These are phyloP conservation scores for Xylaria palmicola DNA, from an alignment of 495 filamentous ascomycete species.

Conservation along the genomic window DNA sequence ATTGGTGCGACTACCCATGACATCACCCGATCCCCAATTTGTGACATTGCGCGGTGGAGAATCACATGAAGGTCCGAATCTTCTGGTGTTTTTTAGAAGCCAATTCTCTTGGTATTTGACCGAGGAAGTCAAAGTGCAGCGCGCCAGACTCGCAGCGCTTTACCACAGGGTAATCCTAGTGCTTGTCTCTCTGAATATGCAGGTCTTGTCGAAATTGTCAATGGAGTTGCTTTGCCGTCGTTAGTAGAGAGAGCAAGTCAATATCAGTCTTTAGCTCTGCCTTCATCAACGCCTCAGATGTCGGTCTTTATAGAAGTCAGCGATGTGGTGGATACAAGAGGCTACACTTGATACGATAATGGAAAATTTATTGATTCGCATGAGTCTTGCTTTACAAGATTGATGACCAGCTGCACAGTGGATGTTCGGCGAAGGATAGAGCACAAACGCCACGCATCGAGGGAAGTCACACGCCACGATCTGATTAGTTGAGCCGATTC, in stretches of 20 bases:
- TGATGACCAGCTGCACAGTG: not conserved
- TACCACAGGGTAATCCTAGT: too few relatives aligned
- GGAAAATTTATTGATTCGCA: not conserved
- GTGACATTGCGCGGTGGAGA: constrained; percentile 1
- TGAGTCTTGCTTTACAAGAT: not conserved
- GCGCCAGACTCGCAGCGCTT: too few relatives aligned
- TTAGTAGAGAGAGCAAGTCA: not conserved
- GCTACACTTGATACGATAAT: not conserved
- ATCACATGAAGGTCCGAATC: not conserved
- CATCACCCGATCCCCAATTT: constrained; percentile 1
- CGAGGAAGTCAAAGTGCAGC: too few relatives aligned
- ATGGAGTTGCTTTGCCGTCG: not conserved
- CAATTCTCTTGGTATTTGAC: not conserved
- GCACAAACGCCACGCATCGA: too few relatives aligned
- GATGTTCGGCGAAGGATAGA: not conserved
- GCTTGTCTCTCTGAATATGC: too few relatives aligned
- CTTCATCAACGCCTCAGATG: not conserved
- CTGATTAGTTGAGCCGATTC: too few relatives aligned
- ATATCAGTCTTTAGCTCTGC: not conserved
- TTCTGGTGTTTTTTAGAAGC: not conserved
- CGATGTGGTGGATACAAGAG: not conserved
- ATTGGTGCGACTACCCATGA: constrained; percentile 10
- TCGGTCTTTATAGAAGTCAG: not conserved
- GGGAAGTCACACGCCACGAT: too few relatives aligned
- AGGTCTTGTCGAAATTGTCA: too few relatives aligned